These are phyloP conservation scores for Suillus subalutaceus DNA, from an alignment of 768 basidiomycete species.

Conservation along the genomic window DNA sequence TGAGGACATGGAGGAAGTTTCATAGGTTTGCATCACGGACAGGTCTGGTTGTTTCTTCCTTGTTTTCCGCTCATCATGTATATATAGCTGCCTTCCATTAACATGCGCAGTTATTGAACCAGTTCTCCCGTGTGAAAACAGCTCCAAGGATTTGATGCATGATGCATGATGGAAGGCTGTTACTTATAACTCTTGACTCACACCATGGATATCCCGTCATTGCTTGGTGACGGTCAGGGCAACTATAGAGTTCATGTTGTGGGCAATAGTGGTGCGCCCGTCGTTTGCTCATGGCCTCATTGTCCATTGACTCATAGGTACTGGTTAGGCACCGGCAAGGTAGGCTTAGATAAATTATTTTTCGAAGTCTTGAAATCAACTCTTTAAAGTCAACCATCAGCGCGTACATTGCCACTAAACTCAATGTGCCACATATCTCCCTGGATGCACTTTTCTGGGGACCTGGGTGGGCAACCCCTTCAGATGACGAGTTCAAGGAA, in stretches of 20 bases:
- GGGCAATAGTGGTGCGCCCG: slow-evolving; percentile 54
- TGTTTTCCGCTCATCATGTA: slow-evolving; percentile 12
- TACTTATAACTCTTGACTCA: background rate
- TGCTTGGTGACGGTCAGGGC: slow-evolving; percentile 49
- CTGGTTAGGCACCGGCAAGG: slow-evolving; percentile 43
- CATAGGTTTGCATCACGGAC: slow-evolving; percentile 36
- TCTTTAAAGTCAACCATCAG: slow-evolving; percentile 50
- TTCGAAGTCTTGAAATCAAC: background rate
- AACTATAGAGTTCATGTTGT: slow-evolving; percentile 48
- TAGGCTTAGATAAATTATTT: slow-evolving; percentile 16
- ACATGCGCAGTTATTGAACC: background rate
- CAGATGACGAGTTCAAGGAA: slow-evolving; percentile 30
- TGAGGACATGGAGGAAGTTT: slow-evolving; percentile 74
- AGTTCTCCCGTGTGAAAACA: background rate
- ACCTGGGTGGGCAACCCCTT: slow-evolving; percentile 47
- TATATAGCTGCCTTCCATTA: background rate
- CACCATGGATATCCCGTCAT: slow-evolving; percentile 25
- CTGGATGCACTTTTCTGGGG: slow-evolving; percentile 53
- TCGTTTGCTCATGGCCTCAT: slow-evolving; percentile 4
- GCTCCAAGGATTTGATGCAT: background rate
- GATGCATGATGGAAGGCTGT: background rate
- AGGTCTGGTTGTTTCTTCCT: background rate
- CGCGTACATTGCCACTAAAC: slow-evolving; percentile 41
- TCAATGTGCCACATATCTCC: slow-evolving; percentile 48
- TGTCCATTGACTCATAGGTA: background rate